These are phyloP conservation scores for Xylariaceae sp. DNA, from an alignment of 2,329 filamentous ascomycete genomes.

Conservation along the genomic window DNA sequence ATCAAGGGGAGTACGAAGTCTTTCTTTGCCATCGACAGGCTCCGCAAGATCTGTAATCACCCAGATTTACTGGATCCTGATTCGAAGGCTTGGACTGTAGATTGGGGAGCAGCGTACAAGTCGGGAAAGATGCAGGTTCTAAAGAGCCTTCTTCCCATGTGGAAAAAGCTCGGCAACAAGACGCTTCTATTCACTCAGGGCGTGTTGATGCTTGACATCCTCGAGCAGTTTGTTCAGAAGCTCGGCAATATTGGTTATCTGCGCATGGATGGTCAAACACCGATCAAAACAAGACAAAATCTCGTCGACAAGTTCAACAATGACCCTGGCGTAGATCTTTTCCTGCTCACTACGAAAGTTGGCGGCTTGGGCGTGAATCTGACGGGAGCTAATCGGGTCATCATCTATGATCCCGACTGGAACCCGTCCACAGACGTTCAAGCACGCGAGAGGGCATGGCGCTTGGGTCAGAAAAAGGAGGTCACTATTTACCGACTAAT, in stretches of 20 bases:
- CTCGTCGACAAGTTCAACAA: conserved; percentile 93
- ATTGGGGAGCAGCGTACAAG: conserved; percentile 70
- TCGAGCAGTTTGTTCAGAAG: conserved; percentile 71
- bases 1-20: conserved; percentile 69
- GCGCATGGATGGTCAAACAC: conserved; percentile 90
- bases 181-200: conserved; percentile 90
- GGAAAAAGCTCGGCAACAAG: conserved; percentile 88
- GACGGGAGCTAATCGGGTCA: conserved; percentile 90
- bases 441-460: conserved; percentile 91
- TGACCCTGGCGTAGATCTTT: conserved; percentile 72
- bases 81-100: conserved; percentile 55
- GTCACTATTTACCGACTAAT: conserved; percentile 97
- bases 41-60: conserved; percentile 97
- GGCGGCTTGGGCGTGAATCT: conserved; percentile 91
- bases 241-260: conserved; percentile 68
- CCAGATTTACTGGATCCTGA: conserved; percentile 74
- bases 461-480: conserved; percentile 87
- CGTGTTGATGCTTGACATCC: conserved; percentile 89
- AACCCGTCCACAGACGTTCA: conserved; percentile 96
- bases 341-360: conserved; percentile 91
- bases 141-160: conserved; percentile 78
- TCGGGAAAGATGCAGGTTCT: conserved; percentile 97
- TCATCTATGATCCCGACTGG: conserved; percentile 99
- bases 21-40: conserved; percentile 81
- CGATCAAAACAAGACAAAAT: conserved; percentile 79